A percentile compares a stretch with the other conserved stretches of the same genome.
Conservation (phyloP, 1,139 yeast genomes). For the Blastobotrys indianensis region DNA sequence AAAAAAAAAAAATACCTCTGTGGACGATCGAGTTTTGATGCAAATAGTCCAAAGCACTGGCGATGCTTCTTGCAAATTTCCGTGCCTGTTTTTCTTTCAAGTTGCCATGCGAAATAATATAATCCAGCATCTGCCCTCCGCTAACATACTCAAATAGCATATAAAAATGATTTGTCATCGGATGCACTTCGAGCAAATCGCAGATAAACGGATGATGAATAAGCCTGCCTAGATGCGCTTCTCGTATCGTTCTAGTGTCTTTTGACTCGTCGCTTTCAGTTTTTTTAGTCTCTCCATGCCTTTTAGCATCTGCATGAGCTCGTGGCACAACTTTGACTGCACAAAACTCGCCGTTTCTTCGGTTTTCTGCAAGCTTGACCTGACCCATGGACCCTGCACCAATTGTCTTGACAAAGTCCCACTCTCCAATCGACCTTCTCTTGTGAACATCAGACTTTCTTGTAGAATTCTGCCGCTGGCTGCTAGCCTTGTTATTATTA, state of each 20-base stretch:
- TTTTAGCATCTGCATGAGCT: conserved; percentile 56
- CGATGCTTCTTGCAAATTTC: conserved; percentile 93
- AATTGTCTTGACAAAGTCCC: conserved; percentile 92
- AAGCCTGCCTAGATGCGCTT: conserved; percentile 87
- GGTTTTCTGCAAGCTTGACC: conserved; percentile 87
- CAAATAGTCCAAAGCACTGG: conserved; percentile 87
- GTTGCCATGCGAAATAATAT: conserved; percentile 94
- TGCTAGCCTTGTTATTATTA: conserved; percentile 2
- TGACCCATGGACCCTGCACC: conserved; percentile 99
- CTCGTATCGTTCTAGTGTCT: conserved; percentile 88
- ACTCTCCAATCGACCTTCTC: conserved; percentile 87
- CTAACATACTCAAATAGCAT: conserved; percentile 95
- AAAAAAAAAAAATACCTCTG: conserved; percentile 36
- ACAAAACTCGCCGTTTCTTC: conserved; percentile 73
- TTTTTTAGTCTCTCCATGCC: conserved; percentile 53
- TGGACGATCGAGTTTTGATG: conserved; percentile 94
- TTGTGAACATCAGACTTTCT: conserved; percentile 28
- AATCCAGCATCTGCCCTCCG: conserved; percentile 97
- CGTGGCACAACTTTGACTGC: conserved; percentile 51
- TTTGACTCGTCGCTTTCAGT: conserved; percentile 82
- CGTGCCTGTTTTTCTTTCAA: conserved; percentile 91
- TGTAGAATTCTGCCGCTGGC: conserved; percentile 3
- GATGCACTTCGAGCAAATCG: conserved; percentile 84
- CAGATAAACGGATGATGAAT: conserved; percentile 92
- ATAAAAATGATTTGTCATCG: conserved; percentile 95